A percentile compares a stretch with the other conserved stretches of the same genome.
Evolutionary conservation across 805 yeast genomes (phyloP).

Genomic region (Kodamaea lidongshanica): DNA sequence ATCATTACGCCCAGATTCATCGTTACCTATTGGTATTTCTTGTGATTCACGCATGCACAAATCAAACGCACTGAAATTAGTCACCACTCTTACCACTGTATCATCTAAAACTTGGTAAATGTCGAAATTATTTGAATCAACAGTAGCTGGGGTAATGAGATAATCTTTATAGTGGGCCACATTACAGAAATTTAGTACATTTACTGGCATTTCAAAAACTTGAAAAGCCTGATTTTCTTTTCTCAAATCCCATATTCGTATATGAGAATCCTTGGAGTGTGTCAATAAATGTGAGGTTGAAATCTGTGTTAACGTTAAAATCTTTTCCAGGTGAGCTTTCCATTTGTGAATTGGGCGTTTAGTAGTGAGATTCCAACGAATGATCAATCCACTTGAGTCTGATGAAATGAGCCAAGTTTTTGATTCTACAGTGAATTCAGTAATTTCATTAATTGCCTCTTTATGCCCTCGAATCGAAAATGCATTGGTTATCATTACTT

Average conservation of each 20-base stretch:
- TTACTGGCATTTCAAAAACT: slow-evolving; percentile 55
- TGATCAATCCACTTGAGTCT: slow-evolving; percentile 57
- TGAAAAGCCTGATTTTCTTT: slow-evolving; percentile 18
- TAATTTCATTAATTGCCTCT: slow-evolving; percentile 12
- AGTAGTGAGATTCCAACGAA: slow-evolving; percentile 58
- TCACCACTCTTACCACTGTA: slow-evolving; percentile 5
- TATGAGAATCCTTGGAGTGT: slow-evolving; percentile 11
- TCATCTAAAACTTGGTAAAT: slow-evolving; percentile 39
- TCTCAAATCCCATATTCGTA: slow-evolving; percentile 10
- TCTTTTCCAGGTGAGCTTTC: slow-evolving; percentile 50
- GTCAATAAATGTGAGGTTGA: slow-evolving; percentile 12
- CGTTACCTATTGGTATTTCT: slow-evolving; percentile 1
- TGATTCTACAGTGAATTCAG: not conserved
- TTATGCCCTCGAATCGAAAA: slow-evolving; percentile 21
- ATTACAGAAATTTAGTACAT: slow-evolving; percentile 66
- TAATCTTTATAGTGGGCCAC: slow-evolving; percentile 37
- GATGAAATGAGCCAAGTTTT: slow-evolving; percentile 39
- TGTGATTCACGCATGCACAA: slow-evolving; percentile 13
- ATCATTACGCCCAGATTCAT: slow-evolving; percentile 24
- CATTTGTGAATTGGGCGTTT: slow-evolving; percentile 53
- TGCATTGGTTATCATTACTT: no score
- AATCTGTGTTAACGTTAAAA: slow-evolving; percentile 41
- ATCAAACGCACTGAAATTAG: slow-evolving; percentile 19
- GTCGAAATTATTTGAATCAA: slow-evolving; percentile 59
- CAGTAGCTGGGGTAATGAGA: slow-evolving; percentile 57